These are phyloP conservation scores for Imleria badia DNA, from an alignment of 768 basidiomycete genomes.

Conservation along the genomic window DNA sequence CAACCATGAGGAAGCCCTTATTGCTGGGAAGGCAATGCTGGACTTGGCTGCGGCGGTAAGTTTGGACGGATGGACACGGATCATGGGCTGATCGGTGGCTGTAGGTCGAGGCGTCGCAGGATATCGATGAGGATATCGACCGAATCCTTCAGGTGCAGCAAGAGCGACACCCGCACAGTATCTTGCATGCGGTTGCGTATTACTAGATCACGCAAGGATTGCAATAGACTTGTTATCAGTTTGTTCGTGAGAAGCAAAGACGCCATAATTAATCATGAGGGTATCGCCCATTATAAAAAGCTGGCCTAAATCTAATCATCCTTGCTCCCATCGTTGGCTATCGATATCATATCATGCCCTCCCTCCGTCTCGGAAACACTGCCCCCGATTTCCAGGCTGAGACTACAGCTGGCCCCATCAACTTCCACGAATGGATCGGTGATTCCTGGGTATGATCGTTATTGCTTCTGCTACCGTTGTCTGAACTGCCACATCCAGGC, in stretches of 20 bases:
- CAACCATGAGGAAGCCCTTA: slow-evolving; percentile 96
- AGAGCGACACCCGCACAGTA: slow-evolving; percentile 86
- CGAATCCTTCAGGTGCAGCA: slow-evolving; percentile 81
- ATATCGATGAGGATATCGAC: slow-evolving; percentile 91
- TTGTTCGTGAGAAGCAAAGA: slow-evolving; percentile 61
- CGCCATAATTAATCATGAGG: slow-evolving; percentile 45
- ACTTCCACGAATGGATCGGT: slow-evolving; percentile 92
- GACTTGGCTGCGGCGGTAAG: slow-evolving; percentile 88
- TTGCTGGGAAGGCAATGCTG: slow-evolving; percentile 93
- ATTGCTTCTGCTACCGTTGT: background rate
- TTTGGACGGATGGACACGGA: slow-evolving; percentile 11
- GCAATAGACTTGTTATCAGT: slow-evolving; percentile 15
- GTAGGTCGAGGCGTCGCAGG: slow-evolving; percentile 82
- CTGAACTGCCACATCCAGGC: slow-evolving; percentile 44
- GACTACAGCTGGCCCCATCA: slow-evolving; percentile 85
- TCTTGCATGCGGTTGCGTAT: slow-evolving; percentile 89
- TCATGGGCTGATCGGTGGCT: slow-evolving; percentile 9
- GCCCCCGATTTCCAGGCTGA: slow-evolving; percentile 92
- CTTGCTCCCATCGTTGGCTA: background rate
- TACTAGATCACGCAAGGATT: slow-evolving; percentile 54
- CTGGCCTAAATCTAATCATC: background rate
- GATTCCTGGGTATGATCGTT: slow-evolving; percentile 68
- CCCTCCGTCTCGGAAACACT: slow-evolving; percentile 79
- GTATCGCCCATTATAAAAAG: slow-evolving; percentile 8
- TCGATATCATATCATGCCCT: slow-evolving; percentile 33